Evolutionary conservation across 192 early-diverging fungal genomes (phyloP).

Genomic region (Rhizophlyctis rosea): DNA sequence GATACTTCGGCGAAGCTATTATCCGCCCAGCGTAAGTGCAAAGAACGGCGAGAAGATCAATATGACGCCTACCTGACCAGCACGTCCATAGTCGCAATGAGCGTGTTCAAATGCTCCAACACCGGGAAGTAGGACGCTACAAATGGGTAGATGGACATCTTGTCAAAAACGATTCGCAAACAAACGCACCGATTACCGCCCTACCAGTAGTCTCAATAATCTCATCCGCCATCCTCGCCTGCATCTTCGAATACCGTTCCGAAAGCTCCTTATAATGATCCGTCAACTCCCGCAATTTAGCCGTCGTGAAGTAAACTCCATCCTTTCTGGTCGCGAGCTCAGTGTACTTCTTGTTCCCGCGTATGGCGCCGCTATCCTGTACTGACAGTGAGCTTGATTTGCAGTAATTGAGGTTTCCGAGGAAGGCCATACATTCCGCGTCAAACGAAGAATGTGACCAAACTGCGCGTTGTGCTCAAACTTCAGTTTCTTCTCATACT

Average conservation of each 20-base stretch:
- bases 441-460: conserved; percentile 83
- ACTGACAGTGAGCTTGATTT: background rate
- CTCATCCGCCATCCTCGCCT: conserved; percentile 76
- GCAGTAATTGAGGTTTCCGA: background rate
- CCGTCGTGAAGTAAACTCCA: conserved; percentile 85
- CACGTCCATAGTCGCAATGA: conserved; percentile 84
- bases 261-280: conserved; percentile 57
- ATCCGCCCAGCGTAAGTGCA: background rate
- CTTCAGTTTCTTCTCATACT: conserved; percentile 84
- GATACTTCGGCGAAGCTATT: conserved; percentile 82
- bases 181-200: too few relatives aligned
- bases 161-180: background rate
- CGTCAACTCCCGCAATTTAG: conserved; percentile 62
- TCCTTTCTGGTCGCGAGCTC: conserved; percentile 87
- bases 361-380: conserved; percentile 65
- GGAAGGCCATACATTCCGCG: conserved; percentile 54
- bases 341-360: conserved; percentile 69
- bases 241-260: conserved; percentile 64
- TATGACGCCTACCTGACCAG: conserved; percentile 60
- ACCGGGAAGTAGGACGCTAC: conserved; percentile 74
- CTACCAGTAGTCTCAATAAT: conserved; percentile 83
- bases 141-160: background rate
- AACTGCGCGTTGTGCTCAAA: conserved; percentile 79
- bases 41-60: conserved; percentile 7
- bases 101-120: conserved; percentile 71